phyloP scores from a whole-genome alignment of 768 basidiomycete species.

The Russula brevipes region DNA sequence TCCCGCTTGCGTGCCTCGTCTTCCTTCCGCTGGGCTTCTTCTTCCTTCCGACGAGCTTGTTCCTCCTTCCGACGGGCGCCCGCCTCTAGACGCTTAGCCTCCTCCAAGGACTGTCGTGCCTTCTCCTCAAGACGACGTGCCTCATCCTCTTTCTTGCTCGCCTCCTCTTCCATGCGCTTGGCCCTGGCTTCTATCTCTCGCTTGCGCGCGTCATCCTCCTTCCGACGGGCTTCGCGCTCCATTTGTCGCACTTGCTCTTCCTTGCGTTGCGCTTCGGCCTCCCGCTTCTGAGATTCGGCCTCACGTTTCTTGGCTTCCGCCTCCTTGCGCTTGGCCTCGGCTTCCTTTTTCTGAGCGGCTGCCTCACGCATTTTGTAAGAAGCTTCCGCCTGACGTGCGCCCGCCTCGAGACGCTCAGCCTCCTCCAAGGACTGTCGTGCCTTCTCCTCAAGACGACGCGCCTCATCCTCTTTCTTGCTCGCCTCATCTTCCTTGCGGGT shows the following conservation, averaged over 20 bases:
- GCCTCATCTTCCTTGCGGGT: slow-evolving; percentile 31
- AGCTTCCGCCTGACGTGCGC: slow-evolving; percentile 15
- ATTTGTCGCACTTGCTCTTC: slow-evolving; percentile 32
- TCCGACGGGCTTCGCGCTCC: slow-evolving; percentile 33
- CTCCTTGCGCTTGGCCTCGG: background rate
- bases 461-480: slow-evolving; percentile 27
- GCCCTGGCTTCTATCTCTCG: slow-evolving; percentile 24
- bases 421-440: slow-evolving; percentile 24
- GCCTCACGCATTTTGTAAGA: background rate
- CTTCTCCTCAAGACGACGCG: slow-evolving; percentile 27
- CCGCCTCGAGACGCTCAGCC: slow-evolving; percentile 23
- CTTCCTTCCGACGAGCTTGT: slow-evolving; percentile 20
- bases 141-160: too few species aligned
- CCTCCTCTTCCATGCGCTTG: too few species aligned
- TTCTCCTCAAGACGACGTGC: too few species aligned
- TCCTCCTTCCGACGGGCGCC: slow-evolving; percentile 24
- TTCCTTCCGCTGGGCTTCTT: slow-evolving; percentile 33
- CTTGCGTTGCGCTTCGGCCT: slow-evolving; percentile 32
- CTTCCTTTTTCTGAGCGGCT: background rate
- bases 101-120: too few species aligned
- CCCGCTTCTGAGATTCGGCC: slow-evolving; percentile 33
- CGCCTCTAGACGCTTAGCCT: too few species aligned
- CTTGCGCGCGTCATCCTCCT: slow-evolving; percentile 33
- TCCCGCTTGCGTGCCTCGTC: slow-evolving; percentile 30
- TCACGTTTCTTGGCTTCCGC: slow-evolving; percentile 30